phyloP scores from a whole-genome alignment of 2,329 filamentous ascomycete species.

The Botrytis sinoallii region DNA sequence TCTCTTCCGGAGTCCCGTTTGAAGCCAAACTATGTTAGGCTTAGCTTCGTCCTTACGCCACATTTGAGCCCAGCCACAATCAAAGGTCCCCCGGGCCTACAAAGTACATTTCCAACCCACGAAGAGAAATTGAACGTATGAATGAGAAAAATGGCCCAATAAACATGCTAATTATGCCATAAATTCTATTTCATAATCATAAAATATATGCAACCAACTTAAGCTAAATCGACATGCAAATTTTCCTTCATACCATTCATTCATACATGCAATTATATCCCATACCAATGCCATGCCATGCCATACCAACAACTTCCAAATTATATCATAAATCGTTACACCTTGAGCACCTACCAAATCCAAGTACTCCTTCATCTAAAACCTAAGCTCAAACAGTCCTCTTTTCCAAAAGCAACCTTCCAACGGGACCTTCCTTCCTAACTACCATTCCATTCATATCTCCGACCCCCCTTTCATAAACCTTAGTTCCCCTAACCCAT shows the following conservation, averaged over 20 bases:
- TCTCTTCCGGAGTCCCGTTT: neutral
- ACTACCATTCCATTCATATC: conserved; percentile 47
- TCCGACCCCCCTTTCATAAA: conserved; percentile 33
- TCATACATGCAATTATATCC: neutral
- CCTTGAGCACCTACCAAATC: neutral
- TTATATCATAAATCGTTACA: conserved; percentile 1
- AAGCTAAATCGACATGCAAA: neutral
- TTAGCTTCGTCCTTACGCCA: neutral
- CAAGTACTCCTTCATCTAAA: neutral
- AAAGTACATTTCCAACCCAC: neutral
- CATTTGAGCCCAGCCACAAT: neutral
- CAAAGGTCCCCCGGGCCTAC: neutral
- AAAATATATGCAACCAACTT: neutral
- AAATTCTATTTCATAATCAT: neutral
- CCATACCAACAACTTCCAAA: neutral
- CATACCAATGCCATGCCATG: neutral
- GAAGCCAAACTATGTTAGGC: neutral
- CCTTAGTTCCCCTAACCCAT: conserved; percentile 36
- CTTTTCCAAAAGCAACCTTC: conserved; percentile 50
- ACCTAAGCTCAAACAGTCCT: conserved; percentile 23
- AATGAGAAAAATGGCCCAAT: neutral
- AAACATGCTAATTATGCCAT: neutral
- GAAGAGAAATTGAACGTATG: neutral
- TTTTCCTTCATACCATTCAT: neutral
- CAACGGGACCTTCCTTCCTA: conserved; percentile 42